Percentiles rank a stretch among this genome's conserved stretches.
Evolutionary conservation across 257 asterid species (phyloP).

Genomic region (Solanum dulcamara): DNA sequence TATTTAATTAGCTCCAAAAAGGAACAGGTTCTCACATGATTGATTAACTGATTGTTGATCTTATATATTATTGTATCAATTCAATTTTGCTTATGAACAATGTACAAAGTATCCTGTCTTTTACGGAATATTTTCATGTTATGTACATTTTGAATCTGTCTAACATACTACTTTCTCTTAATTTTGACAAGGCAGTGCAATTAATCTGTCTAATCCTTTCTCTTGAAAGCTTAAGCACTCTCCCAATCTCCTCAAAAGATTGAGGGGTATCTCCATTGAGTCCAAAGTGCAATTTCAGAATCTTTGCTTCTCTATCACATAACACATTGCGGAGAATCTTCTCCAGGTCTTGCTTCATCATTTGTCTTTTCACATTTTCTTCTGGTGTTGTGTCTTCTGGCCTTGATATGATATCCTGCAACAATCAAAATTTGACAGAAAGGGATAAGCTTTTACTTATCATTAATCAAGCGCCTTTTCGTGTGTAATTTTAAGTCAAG

Average conservation of each 20-base stretch:
- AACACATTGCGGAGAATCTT: constrained; percentile 25
- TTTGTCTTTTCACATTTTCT: constrained; percentile 38
- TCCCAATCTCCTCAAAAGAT: constrained; percentile 62
- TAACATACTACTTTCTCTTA: constrained; percentile 11
- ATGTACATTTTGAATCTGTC: constrained; percentile 32
- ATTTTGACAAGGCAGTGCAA: constrained; percentile 35
- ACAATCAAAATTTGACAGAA: not conserved
- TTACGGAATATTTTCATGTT: constrained; percentile 5
- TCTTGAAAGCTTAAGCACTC: constrained; percentile 39
- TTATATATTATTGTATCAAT: not conserved
- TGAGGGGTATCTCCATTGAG: constrained; percentile 29
- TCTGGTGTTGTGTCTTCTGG: constrained; percentile 47
- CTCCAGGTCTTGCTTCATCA: constrained; percentile 23
- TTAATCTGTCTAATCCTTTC: constrained; percentile 67
- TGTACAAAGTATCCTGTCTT: not conserved
- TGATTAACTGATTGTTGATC: not conserved
- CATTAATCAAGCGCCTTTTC: not conserved
- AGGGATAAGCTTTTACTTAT: not conserved
- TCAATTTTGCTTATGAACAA: not conserved
- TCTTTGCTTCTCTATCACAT: constrained; percentile 39
- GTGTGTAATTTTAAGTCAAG: not conserved
- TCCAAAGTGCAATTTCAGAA: constrained; percentile 44
- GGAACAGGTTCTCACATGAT: not conserved
- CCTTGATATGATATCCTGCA: constrained; percentile 45
- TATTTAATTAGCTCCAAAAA: not conserved